phyloP scores from a whole-genome alignment of 257 asterid species.

The Przewalskia tangutica region DNA sequence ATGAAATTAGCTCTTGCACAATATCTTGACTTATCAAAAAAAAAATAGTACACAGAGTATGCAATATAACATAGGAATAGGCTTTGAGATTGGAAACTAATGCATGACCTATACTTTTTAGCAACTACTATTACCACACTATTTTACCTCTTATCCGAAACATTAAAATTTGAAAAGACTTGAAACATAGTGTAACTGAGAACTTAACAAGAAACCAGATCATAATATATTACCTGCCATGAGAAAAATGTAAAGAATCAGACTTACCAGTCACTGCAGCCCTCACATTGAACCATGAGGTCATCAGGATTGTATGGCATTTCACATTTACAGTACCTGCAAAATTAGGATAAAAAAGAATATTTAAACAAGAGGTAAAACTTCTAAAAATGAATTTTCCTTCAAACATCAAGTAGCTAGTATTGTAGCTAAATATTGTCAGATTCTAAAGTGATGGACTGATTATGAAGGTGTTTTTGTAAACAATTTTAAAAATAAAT shows the following conservation, averaged over 20 bases:
- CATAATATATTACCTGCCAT: background rate
- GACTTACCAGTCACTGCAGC: constrained; percentile 87
- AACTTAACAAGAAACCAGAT: background rate
- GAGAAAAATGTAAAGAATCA: constrained; percentile 3
- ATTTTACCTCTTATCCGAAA: background rate
- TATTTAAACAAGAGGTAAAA: background rate
- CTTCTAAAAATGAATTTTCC: background rate
- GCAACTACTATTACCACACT: background rate
- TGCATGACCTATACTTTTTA: background rate
- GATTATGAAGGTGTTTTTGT: background rate
- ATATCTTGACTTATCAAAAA: background rate
- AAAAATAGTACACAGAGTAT: background rate
- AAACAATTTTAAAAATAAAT: no score
- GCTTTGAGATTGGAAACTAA: background rate
- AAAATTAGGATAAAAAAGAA: constrained; percentile 9
- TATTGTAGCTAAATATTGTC: background rate
- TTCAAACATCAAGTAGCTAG: background rate
- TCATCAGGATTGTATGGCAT: constrained; percentile 98
- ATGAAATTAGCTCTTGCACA: background rate
- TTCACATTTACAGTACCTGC: constrained; percentile 93
- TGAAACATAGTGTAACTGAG: background rate
- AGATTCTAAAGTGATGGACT: background rate
- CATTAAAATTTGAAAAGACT: background rate
- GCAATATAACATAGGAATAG: background rate
- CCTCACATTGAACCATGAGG: constrained; percentile 94